Base-by-base conservation (phyloP, 805 yeast genomes). In the Teunomyces cretensis region DNA sequence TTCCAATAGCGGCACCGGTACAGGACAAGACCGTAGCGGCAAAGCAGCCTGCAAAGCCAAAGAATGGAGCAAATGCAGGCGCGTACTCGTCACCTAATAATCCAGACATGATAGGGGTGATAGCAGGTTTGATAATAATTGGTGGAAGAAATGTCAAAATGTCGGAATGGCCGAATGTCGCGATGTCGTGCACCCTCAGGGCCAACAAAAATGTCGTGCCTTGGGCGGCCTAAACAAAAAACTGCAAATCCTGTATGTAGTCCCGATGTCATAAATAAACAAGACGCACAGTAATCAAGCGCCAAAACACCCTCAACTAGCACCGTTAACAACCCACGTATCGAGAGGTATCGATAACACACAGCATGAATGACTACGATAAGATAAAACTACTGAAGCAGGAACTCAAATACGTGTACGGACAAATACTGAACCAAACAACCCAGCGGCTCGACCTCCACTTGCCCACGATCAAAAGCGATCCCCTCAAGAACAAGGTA, bases 1-100 rank as follows among this genome's bases (percentile, higher is more conserved):
- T 92, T 47, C 99, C 99, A 55, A 90, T 84, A 49, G 98, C 98
- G 4, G 99, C 98, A 51, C 99, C 99, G n/a, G 92, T 84, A 61
- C 96, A 88, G 46, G 95, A 84, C 47, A 92, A 74, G 17, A 88
- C 79, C 88, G 89, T 88, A 41, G 97, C 96, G 39, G 89, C 84
- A 6, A 94, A 89, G 70, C 98, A 91, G 43, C 97, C 99, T 32
- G 97, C 97, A 68, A 92, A 90, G 33, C 99, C 99, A 63, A 94
- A 83, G 67, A 94, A 94, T 49, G 99, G 98, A 12, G 99, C 97
- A 68, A 86, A 94, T 26, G 83, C 83, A 40, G 99, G 98, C 28
- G 90, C 78, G 61, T 80, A 86, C 64, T 86, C 92, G 56, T 74
- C 78, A 51, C 68, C 71, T 39, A 65, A 61, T 26, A 40, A 15